phyloP scores from a whole-genome alignment of 768 basidiomycete genomes.

The Lentinula guzmanii region DNA sequence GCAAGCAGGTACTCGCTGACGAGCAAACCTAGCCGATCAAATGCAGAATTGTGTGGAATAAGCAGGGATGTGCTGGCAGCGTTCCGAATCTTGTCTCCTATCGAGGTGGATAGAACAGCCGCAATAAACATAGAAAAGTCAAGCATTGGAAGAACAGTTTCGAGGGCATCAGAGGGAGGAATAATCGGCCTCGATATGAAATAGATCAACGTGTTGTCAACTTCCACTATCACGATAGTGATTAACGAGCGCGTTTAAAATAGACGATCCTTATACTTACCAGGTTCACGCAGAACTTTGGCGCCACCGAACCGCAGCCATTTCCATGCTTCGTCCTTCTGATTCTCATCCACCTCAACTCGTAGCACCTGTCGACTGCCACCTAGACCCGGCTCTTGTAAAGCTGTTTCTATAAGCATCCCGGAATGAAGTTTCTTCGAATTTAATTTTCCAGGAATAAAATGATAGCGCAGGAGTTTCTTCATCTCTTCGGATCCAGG shows the following conservation, averaged over 20 bases:
- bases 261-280: constrained; percentile 36
- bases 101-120: constrained; percentile 78
- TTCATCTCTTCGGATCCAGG: constrained; percentile 64
- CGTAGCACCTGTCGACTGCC: constrained; percentile 66
- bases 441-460: constrained; percentile 77
- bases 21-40: constrained; percentile 76
- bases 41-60: constrained; percentile 87
- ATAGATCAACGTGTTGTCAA: constrained; percentile 81
- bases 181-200: constrained; percentile 79
- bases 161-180: constrained; percentile 77
- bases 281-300: constrained; percentile 66
- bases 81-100: constrained; percentile 62
- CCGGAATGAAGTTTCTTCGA: constrained; percentile 66
- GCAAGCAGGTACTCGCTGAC: constrained; percentile 84
- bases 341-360: constrained; percentile 52
- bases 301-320: constrained; percentile 81
- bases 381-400: constrained; percentile 65
- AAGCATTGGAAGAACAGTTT: constrained; percentile 76
- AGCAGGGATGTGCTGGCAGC: constrained; percentile 75
- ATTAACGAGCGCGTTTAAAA: constrained; percentile 9
- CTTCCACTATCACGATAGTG: constrained; percentile 43
- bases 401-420: constrained; percentile 73
- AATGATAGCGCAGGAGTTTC: constrained; percentile 80
- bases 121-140: constrained; percentile 89
- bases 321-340: constrained; percentile 39